Percentiles rank a stretch among this genome's conserved stretches.
These are phyloP conservation scores for Globisporangium yorkense DNA, from an alignment of 352 stramenopile genomes.

Conservation along the genomic window DNA sequence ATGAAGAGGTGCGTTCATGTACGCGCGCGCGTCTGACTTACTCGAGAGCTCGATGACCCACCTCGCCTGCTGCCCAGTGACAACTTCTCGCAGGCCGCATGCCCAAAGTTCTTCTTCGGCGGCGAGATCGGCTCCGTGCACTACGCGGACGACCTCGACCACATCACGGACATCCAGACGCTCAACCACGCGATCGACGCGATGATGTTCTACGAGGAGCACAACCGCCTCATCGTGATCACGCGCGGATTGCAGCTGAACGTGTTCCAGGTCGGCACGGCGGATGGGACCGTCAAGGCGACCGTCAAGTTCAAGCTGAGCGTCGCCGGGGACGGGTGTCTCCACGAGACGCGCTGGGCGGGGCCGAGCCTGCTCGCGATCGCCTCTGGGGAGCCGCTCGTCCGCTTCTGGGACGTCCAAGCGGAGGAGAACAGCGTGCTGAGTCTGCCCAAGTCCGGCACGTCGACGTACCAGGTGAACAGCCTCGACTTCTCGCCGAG, in stretches of 20 bases:
- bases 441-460: conserved; percentile 51
- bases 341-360: conserved; percentile 86
- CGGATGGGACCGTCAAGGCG: conserved; percentile 79
- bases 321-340: conserved; percentile 70
- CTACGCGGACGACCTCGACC: conserved; percentile 90
- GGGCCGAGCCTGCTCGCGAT: conserved; percentile 87
- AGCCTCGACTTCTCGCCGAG: conserved; percentile 86
- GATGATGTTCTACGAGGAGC: conserved; percentile 88
- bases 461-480: conserved; percentile 61
- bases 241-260: conserved; percentile 85
- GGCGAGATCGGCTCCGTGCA: conserved; percentile 87
- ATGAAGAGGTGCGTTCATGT: conserved; percentile 27
- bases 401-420: conserved; percentile 91
- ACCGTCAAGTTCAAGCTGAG: conserved; percentile 88
- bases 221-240: conserved; percentile 84
- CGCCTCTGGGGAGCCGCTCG: conserved; percentile 80
- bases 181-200: conserved; percentile 83
- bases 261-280: conserved; percentile 83
- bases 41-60: background rate
- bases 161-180: conserved; percentile 88
- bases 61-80: conserved; percentile 16
- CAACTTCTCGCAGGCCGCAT: conserved; percentile 44
- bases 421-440: conserved; percentile 91
- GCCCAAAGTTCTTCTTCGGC: conserved; percentile 92
- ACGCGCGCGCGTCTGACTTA: background rate